phyloP scores from a whole-genome alignment of 306 rosid species.

The Inga laurina region DNA sequence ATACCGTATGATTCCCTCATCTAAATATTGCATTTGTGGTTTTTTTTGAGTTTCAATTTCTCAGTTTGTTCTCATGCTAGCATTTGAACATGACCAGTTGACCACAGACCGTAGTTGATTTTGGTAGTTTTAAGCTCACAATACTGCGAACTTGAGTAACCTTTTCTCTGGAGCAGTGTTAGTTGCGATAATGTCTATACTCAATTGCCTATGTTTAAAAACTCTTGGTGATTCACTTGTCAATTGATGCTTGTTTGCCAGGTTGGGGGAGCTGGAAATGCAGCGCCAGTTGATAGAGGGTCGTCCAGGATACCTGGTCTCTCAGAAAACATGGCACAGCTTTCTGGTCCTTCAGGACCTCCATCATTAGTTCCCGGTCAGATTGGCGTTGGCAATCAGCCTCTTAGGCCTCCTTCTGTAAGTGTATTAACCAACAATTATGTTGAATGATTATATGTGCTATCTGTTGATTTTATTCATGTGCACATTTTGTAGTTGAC shows the following conservation, averaged over 20 bases:
- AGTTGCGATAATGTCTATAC: neutral
- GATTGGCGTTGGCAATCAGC: slow-evolving; percentile 67
- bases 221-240: neutral
- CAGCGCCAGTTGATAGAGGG: slow-evolving; percentile 62
- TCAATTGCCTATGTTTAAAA: neutral
- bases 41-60: slow-evolving; percentile 1
- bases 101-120: slow-evolving; percentile 6
- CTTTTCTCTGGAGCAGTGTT: neutral
- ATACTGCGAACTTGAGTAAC: neutral
- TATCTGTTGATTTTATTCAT: slow-evolving; percentile 20
- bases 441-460: neutral
- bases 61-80: neutral
- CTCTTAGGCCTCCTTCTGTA: slow-evolving; percentile 60
- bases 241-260: slow-evolving; percentile 26
- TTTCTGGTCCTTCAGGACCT: slow-evolving; percentile 58
- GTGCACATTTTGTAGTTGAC: slow-evolving; percentile 56
- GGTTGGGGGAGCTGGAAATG: slow-evolving; percentile 46
- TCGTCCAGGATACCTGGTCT: slow-evolving; percentile 61
- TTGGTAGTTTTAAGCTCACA: slow-evolving; percentile 1
- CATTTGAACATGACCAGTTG: neutral
- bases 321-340: slow-evolving; percentile 62
- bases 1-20: neutral
- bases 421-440: slow-evolving; percentile 13
- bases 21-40: neutral
- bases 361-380: slow-evolving; percentile 49